Evolutionary conservation across 1,139 yeast genomes (phyloP).

Genomic region (Ogataea hybrid): DNA sequence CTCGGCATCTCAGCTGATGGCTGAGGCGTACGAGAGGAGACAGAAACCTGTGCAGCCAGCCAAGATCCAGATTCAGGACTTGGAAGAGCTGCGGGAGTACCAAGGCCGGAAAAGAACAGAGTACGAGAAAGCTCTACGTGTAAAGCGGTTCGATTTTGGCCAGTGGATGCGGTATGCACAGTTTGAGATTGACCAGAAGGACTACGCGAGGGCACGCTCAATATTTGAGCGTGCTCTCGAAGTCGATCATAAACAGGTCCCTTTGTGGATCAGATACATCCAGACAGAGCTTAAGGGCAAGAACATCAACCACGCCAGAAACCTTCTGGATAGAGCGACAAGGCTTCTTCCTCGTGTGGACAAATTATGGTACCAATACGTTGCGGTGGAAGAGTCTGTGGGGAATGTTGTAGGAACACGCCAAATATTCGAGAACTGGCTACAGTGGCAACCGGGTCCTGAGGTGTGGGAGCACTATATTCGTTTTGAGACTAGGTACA

Average conservation of each 20-base stretch:
- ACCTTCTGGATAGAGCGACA: slow-evolving; percentile 76
- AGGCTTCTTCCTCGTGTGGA: slow-evolving; percentile 73
- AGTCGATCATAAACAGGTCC: slow-evolving; percentile 70
- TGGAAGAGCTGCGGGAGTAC: slow-evolving; percentile 73
- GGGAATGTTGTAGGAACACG: slow-evolving; percentile 64
- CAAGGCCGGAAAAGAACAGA: slow-evolving; percentile 79
- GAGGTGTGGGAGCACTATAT: slow-evolving; percentile 77
- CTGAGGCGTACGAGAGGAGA: slow-evolving; percentile 52
- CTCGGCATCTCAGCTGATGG: slow-evolving; percentile 54
- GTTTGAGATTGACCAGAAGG: slow-evolving; percentile 82
- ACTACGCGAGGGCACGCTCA: slow-evolving; percentile 72
- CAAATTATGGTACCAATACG: slow-evolving; percentile 83
- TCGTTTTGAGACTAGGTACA: slow-evolving; percentile 67
- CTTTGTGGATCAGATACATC: slow-evolving; percentile 83
- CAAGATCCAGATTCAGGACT: slow-evolving; percentile 61
- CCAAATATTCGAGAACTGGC: slow-evolving; percentile 75
- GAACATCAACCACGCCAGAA: slow-evolving; percentile 86
- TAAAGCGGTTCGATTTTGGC: slow-evolving; percentile 75
- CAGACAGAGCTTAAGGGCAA: slow-evolving; percentile 71
- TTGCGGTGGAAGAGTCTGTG: slow-evolving; percentile 78
- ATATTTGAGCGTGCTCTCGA: slow-evolving; percentile 85
- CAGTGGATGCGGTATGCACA: slow-evolving; percentile 94
- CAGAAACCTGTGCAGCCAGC: slow-evolving; percentile 42
- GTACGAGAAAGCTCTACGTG: slow-evolving; percentile 79
- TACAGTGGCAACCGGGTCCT: slow-evolving; percentile 65